phyloP scores from a whole-genome alignment of 1,284 basidiomycete species.

The Pyrrhoderma noxium region DNA sequence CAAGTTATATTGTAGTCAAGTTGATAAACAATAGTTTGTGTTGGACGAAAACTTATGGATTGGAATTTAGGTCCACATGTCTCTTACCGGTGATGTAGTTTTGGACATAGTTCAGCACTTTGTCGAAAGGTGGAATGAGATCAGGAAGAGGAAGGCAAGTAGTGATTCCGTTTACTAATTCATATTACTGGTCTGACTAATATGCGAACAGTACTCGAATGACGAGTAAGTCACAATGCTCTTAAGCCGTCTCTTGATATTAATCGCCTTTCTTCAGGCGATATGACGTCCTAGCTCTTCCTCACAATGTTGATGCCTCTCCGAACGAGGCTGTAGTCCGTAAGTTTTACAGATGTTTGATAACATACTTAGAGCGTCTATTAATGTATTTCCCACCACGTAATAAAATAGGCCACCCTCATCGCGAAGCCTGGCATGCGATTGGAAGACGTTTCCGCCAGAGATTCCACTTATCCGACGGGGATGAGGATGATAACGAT shows the following conservation, averaged over 20 bases:
- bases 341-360: slow-evolving; percentile 26
- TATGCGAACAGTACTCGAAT: slow-evolving; percentile 46
- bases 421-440: slow-evolving; percentile 52
- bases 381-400: background rate
- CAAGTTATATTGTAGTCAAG: slow-evolving; percentile 2
- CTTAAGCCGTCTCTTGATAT: background rate
- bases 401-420: slow-evolving; percentile 51
- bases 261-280: slow-evolving; percentile 27
- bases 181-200: too few species aligned
- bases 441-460: slow-evolving; percentile 59
- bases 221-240: slow-evolving; percentile 35
- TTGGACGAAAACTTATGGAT: too few species aligned
- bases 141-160: slow-evolving; percentile 67
- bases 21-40: too few species aligned
- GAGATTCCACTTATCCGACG: slow-evolving; percentile 38
- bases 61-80: slow-evolving; percentile 66
- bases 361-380: background rate
- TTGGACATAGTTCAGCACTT: slow-evolving; percentile 91
- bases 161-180: background rate
- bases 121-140: slow-evolving; percentile 80
- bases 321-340: slow-evolving; percentile 62
- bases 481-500: slow-evolving; percentile 30
- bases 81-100: slow-evolving; percentile 74
- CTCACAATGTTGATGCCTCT: slow-evolving; percentile 55
- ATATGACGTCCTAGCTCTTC: slow-evolving; percentile 78